A percentile compares a stretch with the other conserved stretches of the same genome.
phyloP scores from a whole-genome alignment of 495 filamentous ascomycete species.

The Penicillium atrosanguineum region DNA sequence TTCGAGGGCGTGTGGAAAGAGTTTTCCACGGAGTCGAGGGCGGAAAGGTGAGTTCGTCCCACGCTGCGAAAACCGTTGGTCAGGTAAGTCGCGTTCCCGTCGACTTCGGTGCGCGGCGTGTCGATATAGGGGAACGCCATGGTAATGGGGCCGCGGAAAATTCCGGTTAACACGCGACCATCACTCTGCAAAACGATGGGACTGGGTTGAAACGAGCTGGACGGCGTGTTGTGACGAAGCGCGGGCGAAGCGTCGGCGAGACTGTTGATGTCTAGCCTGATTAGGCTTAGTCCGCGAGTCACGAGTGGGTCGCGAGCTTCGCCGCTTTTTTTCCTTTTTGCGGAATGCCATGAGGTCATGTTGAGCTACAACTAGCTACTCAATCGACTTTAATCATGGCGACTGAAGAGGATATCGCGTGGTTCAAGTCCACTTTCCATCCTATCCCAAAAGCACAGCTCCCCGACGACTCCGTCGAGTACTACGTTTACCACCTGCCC shows the following conservation, averaged over 20 bases:
- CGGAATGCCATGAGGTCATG: conserved; percentile 42
- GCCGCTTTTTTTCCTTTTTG: conserved; percentile 31
- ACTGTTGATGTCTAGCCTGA: conserved; percentile 47
- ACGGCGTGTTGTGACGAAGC: conserved; percentile 41
- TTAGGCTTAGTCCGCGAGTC: conserved; percentile 28
- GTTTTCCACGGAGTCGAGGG: conserved; percentile 77
- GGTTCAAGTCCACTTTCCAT: conserved; percentile 50
- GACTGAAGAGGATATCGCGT: conserved; percentile 47
- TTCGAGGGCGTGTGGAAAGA: conserved; percentile 86
- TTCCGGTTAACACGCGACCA: conserved; percentile 33
- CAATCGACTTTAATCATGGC: conserved; percentile 29
- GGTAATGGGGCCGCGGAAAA: conserved; percentile 14
- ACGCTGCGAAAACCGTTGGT: conserved; percentile 54
- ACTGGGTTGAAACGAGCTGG: conserved; percentile 11
- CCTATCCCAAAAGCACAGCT: conserved; percentile 66
- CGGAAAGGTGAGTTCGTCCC: conserved; percentile 49
- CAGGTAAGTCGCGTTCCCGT: conserved; percentile 76
- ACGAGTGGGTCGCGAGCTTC: conserved; percentile 23
- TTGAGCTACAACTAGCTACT: not conserved
- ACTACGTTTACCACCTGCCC: conserved; percentile 69
- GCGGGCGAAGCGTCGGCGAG: conserved; percentile 16
- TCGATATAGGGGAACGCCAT: conserved; percentile 62
- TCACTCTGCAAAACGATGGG: conserved; percentile 17
- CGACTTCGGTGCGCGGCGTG: conserved; percentile 72
- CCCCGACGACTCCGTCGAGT: conserved; percentile 86